Evolutionary conservation across 2,329 filamentous ascomycete species (phyloP).

Genomic region (Pseudocercospora fijiensis): DNA sequence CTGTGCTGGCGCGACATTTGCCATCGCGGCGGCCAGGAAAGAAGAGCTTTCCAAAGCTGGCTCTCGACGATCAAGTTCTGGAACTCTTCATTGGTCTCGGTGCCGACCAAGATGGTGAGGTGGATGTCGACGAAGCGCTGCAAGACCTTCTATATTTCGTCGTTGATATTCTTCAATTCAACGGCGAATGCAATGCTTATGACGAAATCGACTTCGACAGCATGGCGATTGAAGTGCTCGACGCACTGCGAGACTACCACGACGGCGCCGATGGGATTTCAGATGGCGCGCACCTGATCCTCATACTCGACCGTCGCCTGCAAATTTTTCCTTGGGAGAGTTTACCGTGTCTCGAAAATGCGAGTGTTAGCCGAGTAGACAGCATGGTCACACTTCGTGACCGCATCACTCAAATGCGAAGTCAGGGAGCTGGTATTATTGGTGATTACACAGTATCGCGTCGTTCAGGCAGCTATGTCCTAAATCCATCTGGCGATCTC

Average conservation of each 20-base stretch:
- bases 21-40: conserved; percentile 70
- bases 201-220: conserved; percentile 95
- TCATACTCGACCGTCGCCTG: conserved; percentile 87
- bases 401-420: conserved; percentile 61
- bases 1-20: conserved; percentile 77
- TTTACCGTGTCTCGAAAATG: conserved; percentile 75
- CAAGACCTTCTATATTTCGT: conserved; percentile 94
- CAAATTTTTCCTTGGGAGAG: conserved; percentile 97
- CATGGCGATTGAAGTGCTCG: conserved; percentile 84
- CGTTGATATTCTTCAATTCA: conserved; percentile 93
- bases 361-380: conserved; percentile 82
- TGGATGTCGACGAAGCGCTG: conserved; percentile 82
- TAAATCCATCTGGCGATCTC: conserved; percentile 86
- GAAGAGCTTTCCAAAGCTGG: conserved; percentile 51
- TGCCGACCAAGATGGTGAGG: conserved; percentile 63
- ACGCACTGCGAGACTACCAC: conserved; percentile 79
- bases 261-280: conserved; percentile 43
- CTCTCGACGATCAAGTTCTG: conserved; percentile 66
- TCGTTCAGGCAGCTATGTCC: conserved; percentile 68
- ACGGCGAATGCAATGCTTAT: conserved; percentile 93
- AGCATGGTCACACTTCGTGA: conserved; percentile 80
- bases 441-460: conserved; percentile 48
- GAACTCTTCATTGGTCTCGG: conserved; percentile 88
- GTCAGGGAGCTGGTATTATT: background rate
- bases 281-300: conserved; percentile 67